Evolutionary conservation across 1,284 basidiomycete species (phyloP).

Genomic region (Flammula alnicola): DNA sequence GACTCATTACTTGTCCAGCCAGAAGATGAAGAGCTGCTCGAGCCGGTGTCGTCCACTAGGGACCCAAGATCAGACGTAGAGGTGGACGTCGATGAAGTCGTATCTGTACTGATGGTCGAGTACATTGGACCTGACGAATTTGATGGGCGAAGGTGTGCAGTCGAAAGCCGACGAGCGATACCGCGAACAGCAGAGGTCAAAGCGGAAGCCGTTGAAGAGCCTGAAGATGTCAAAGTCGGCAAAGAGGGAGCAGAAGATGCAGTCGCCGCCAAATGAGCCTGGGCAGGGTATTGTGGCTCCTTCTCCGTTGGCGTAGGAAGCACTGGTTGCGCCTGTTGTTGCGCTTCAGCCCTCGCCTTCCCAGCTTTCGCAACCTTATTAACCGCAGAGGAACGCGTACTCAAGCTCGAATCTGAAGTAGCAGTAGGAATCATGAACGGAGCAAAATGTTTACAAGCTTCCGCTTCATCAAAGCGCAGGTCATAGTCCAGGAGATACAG

Average conservation of each 20-base stretch:
- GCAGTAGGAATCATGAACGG: slow-evolving; percentile 74
- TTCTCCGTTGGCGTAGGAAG: slow-evolving; percentile 16
- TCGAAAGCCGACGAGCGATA: slow-evolving; percentile 59
- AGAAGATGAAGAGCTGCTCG: slow-evolving; percentile 59
- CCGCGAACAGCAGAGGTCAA: slow-evolving; percentile 54
- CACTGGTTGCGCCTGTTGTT: slow-evolving; percentile 31
- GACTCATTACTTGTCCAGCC: slow-evolving; percentile 55
- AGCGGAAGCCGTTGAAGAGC: slow-evolving; percentile 28
- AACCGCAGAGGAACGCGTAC: slow-evolving; percentile 56
- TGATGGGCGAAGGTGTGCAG: slow-evolving; percentile 44
- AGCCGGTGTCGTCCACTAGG: slow-evolving; percentile 65
- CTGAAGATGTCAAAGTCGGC: slow-evolving; percentile 2
- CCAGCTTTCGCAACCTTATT: slow-evolving; percentile 61
- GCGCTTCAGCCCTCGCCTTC: slow-evolving; percentile 57
- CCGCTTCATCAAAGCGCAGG: slow-evolving; percentile 82
- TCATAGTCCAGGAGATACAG: slow-evolving; percentile 89
- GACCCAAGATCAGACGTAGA: slow-evolving; percentile 66
- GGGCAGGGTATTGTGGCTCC: slow-evolving; percentile 17
- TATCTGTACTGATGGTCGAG: slow-evolving; percentile 31
- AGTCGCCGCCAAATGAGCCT: slow-evolving; percentile 18
- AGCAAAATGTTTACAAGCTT: slow-evolving; percentile 66
- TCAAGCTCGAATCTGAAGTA: slow-evolving; percentile 44
- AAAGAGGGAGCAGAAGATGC: slow-evolving; percentile 13
- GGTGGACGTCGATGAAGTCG: slow-evolving; percentile 39
- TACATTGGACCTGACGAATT: slow-evolving; percentile 22